phyloP scores from a whole-genome alignment of 1,139 yeast genomes.

The Suhomyces terraborum region DNA sequence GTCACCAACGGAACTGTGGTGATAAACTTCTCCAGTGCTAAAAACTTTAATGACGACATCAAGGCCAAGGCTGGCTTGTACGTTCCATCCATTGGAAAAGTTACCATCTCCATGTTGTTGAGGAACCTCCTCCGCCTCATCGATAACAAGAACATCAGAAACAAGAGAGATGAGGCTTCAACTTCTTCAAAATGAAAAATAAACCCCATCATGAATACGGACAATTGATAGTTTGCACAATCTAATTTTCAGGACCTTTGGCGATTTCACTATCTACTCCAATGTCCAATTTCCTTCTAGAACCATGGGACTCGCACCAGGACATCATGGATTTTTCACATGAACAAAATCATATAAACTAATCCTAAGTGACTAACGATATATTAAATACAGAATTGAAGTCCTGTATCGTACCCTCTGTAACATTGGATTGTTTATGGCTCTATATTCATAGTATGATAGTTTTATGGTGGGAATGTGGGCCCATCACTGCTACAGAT shows the following conservation, averaged over 20 bases:
- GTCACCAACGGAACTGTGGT: slow-evolving; percentile 88
- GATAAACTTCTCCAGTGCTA: slow-evolving; percentile 84
- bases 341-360: not conserved
- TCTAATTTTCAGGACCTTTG: too few relatives aligned
- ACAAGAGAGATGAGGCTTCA: slow-evolving; percentile 13
- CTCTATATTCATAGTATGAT: not conserved
- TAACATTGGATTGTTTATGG: not conserved
- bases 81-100: slow-evolving; percentile 95
- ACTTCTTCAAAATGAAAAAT: too few relatives aligned
- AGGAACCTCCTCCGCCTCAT: slow-evolving; percentile 82
- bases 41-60: slow-evolving; percentile 79
- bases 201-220: too few relatives aligned
- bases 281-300: too few relatives aligned
- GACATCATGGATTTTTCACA: not conserved
- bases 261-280: too few relatives aligned
- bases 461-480: too few relatives aligned
- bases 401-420: not conserved
- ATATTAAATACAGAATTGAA: not conserved
- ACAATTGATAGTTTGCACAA: too few relatives aligned
- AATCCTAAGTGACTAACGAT: not conserved
- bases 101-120: slow-evolving; percentile 89
- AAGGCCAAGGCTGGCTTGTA: slow-evolving; percentile 85
- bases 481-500: too few relatives aligned
- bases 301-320: too few relatives aligned
- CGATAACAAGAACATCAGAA: slow-evolving; percentile 53